Percentiles rank a stretch among this genome's conserved stretches.
These are phyloP conservation scores for Beauveria caledonica DNA, from an alignment of 2,329 filamentous ascomycete genomes.

Conservation along the genomic window DNA sequence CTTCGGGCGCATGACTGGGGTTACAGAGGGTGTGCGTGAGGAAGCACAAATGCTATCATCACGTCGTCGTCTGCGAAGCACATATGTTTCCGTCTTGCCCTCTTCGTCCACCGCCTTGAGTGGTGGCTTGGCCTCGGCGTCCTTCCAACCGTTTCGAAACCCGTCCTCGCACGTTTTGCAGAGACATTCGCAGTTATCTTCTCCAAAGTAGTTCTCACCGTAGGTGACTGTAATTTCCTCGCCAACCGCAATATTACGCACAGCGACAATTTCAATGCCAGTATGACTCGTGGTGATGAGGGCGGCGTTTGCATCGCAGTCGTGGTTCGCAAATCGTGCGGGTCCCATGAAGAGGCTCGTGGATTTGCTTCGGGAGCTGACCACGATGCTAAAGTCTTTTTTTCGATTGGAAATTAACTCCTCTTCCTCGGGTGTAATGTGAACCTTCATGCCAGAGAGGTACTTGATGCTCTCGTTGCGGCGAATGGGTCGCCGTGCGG, in stretches of 20 bases:
- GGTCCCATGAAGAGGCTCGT: constrained; percentile 91
- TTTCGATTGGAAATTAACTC: constrained; percentile 68
- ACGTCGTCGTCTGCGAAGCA: constrained; percentile 45
- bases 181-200: constrained; percentile 89
- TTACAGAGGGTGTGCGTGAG: constrained; percentile 50
- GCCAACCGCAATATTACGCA: constrained; percentile 70
- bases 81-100: constrained; percentile 38
- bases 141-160: constrained; percentile 74
- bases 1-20: constrained; percentile 46
- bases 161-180: constrained; percentile 77
- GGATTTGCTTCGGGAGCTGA: constrained; percentile 84
- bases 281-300: constrained; percentile 76
- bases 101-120: constrained; percentile 48
- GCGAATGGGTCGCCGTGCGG: constrained; percentile 69
- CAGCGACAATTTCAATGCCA: constrained; percentile 85
- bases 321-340: constrained; percentile 93
- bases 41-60: constrained; percentile 41
- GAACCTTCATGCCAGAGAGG: constrained; percentile 81
- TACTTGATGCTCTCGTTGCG: constrained; percentile 86
- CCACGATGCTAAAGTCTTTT: constrained; percentile 94
- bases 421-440: constrained; percentile 89
- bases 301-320: constrained; percentile 86
- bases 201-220: constrained; percentile 91
- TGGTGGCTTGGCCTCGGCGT: constrained; percentile 33
- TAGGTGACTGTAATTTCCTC: constrained; percentile 97